These are phyloP conservation scores for Lepiota brunneoincarnata DNA, from an alignment of 768 basidiomycete species.

Conservation along the genomic window DNA sequence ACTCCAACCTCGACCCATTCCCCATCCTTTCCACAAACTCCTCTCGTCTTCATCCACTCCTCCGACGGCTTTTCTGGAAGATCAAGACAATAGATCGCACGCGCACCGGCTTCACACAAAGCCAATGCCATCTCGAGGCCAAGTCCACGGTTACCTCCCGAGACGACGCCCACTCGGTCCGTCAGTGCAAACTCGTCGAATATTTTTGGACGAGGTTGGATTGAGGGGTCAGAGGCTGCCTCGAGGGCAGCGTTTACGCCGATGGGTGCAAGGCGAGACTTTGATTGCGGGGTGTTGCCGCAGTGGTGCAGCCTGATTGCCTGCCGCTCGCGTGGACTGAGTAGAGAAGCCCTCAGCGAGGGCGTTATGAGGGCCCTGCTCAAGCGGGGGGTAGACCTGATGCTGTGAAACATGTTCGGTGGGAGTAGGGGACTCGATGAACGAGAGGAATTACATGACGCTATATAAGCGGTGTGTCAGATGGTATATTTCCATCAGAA, in stretches of 20 bases:
- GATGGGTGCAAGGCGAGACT: constrained; percentile 56
- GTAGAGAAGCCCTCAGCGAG: neutral
- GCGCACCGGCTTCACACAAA: constrained; percentile 69
- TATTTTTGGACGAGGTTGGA: constrained; percentile 45
- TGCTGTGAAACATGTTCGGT: neutral
- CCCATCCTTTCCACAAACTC: constrained; percentile 50
- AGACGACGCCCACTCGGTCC: constrained; percentile 58
- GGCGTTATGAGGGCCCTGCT: too few relatives aligned
- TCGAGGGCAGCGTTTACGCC: constrained; percentile 59
- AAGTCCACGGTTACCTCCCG: constrained; percentile 65
- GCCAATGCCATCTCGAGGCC: constrained; percentile 84
- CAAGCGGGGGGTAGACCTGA: neutral
- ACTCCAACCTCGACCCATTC: constrained; percentile 47
- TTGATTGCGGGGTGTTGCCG: constrained; percentile 34
- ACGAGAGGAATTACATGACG: neutral
- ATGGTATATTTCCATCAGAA: too few relatives aligned
- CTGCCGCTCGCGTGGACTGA: neutral
- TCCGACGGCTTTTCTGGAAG: constrained; percentile 51
- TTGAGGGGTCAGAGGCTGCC: constrained; percentile 32
- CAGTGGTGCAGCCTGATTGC: too few relatives aligned
- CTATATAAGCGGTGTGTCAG: too few relatives aligned
- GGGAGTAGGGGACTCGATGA: neutral
- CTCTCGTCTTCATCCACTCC: constrained; percentile 52
- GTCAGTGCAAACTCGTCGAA: constrained; percentile 57
- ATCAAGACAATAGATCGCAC: constrained; percentile 69